Evolutionary conservation across 345 rosid species (phyloP).

Genomic region (Ceriops zippeliana): DNA sequence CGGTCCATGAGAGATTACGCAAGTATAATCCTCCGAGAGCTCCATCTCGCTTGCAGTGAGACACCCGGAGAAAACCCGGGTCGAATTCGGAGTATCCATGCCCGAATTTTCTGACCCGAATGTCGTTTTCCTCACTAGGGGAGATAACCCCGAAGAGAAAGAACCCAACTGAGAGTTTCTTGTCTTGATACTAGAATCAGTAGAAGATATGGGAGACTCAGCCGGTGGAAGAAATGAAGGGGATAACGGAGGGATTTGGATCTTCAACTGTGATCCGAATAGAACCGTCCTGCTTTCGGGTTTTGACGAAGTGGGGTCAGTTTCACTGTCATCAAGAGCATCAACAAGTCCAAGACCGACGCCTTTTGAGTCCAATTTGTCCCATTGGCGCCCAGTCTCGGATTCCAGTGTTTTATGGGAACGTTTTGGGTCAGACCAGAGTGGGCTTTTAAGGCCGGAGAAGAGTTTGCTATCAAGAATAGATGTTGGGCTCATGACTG

Average conservation of each 20-base stretch:
- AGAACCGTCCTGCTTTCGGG: constrained; percentile 53
- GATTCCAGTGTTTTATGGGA: constrained; percentile 38
- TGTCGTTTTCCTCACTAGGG: constrained; percentile 24
- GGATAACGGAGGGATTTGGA: constrained; percentile 62
- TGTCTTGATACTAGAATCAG: constrained; percentile 65
- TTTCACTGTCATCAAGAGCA: constrained; percentile 43
- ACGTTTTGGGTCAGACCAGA: constrained; percentile 42
- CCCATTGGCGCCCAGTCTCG: constrained; percentile 36
- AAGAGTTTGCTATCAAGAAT: constrained; percentile 77
- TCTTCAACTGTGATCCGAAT: constrained; percentile 75
- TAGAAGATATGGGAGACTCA: constrained; percentile 50
- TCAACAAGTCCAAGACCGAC: constrained; percentile 70
- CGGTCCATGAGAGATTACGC: constrained; percentile 80
- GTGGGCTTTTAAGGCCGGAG: constrained; percentile 59
- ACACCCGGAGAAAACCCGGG: constrained; percentile 38
- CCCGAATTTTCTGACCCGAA: constrained; percentile 31
- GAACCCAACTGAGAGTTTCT: constrained; percentile 42
- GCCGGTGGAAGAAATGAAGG: constrained; percentile 28
- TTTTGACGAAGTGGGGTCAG: constrained; percentile 34
- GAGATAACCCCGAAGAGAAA: constrained; percentile 28
- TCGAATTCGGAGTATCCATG: constrained; percentile 34
- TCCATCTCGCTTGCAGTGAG: constrained; percentile 68
- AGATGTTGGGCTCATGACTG: constrained; percentile 76
- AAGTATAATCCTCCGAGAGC: constrained; percentile 80
- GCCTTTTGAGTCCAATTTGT: constrained; percentile 50